phyloP scores from a whole-genome alignment of 768 basidiomycete species.

The Saitozyma podzolica region DNA sequence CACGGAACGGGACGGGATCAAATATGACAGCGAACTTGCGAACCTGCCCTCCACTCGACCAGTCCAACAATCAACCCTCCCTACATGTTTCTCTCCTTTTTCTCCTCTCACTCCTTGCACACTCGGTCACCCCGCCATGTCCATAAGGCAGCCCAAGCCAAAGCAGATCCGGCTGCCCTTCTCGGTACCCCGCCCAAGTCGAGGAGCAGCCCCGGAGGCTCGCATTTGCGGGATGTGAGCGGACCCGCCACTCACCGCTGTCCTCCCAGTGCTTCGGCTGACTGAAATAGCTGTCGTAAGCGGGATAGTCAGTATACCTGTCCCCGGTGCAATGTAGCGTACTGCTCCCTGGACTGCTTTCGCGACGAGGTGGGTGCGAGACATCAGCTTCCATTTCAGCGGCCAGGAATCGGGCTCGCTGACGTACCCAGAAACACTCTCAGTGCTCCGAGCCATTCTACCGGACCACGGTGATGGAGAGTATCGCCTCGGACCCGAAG shows the following conservation, averaged over 20 bases:
- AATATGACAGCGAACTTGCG: too few species aligned
- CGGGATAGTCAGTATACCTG: slow-evolving; percentile 43
- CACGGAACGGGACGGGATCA: too few species aligned
- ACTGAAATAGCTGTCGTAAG: slow-evolving; percentile 38
- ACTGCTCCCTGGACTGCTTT: slow-evolving; percentile 40
- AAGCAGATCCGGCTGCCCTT: slow-evolving; percentile 42
- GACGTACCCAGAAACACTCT: slow-evolving; percentile 27
- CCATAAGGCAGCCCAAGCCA: slow-evolving; percentile 37
- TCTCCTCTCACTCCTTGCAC: too few species aligned
- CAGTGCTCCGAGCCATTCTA: slow-evolving; percentile 50
- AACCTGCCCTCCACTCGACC: too few species aligned
- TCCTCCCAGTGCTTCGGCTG: slow-evolving; percentile 8
- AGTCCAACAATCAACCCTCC: too few species aligned
- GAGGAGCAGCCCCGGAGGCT: slow-evolving; percentile 9
- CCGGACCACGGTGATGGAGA: slow-evolving; percentile 33
- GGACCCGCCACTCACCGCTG: slow-evolving; percentile 6
- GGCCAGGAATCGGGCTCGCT: neutral
- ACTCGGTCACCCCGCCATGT: slow-evolving; percentile 4
- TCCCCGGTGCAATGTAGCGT: slow-evolving; percentile 44
- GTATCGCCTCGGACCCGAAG: slow-evolving; percentile 48
- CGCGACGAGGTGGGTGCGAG: slow-evolving; percentile 31
- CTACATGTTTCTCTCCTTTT: too few species aligned
- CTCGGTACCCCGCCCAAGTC: slow-evolving; percentile 33
- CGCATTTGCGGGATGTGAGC: slow-evolving; percentile 44
- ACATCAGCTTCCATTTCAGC: neutral